These are phyloP conservation scores for Penicillium sp. DNA, from an alignment of 2,329 filamentous ascomycete genomes.

Conservation along the genomic window DNA sequence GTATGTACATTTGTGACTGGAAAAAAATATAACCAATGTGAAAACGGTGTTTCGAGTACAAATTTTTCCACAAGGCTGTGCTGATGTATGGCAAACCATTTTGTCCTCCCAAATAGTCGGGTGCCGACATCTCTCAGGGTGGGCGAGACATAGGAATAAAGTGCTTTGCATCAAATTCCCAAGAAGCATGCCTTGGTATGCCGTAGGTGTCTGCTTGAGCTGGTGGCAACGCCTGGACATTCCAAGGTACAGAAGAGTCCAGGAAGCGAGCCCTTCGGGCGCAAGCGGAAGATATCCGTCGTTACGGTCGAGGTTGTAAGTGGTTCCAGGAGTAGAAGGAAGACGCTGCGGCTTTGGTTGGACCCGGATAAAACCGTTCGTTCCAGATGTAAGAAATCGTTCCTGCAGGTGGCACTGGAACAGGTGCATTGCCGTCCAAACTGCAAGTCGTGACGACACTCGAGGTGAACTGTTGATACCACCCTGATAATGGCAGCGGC, in stretches of 20 bases:
- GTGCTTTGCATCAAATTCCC: neutral
- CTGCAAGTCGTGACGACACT: neutral
- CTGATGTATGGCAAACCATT: neutral
- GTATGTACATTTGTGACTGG: neutral
- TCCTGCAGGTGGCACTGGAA: neutral
- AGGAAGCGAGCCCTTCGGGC: neutral
- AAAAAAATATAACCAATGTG: neutral
- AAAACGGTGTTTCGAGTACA: neutral
- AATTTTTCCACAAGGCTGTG: neutral
- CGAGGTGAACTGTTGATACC: neutral
- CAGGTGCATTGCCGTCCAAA: neutral
- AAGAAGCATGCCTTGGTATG: neutral
- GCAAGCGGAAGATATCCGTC: neutral
- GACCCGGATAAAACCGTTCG: neutral
- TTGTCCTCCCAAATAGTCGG: neutral
- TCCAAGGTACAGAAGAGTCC: too few relatives aligned
- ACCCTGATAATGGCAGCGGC: neutral
- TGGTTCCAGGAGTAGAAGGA: neutral
- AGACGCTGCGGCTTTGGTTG: neutral
- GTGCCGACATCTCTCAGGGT: neutral
- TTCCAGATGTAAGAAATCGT: neutral
- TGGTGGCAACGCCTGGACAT: neutral
- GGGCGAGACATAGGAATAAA: neutral
- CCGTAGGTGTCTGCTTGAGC: neutral
- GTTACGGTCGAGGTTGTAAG: neutral